These are phyloP conservation scores for Claviceps pusilla DNA, from an alignment of 2,329 filamentous ascomycete genomes.

Conservation along the genomic window DNA sequence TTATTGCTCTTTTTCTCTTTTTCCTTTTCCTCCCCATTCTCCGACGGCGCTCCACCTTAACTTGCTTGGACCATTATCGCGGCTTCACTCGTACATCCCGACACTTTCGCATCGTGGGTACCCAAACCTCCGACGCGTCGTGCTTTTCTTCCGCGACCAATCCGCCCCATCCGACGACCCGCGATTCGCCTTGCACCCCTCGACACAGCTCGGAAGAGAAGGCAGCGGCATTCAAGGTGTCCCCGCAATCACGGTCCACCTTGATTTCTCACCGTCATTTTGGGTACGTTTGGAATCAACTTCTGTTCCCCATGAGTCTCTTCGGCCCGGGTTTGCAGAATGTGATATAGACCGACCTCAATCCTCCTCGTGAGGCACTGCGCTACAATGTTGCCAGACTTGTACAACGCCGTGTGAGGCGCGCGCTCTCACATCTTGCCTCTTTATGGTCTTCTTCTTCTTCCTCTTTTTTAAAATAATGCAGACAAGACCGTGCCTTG, in stretches of 20 bases:
- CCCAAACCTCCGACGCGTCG: constrained; percentile 3
- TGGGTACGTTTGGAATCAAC: constrained; percentile 1
- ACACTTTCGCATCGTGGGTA: background rate
- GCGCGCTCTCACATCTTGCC: background rate
- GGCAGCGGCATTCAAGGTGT: background rate
- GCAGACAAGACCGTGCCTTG: background rate
- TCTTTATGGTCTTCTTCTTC: background rate
- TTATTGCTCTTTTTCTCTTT: background rate
- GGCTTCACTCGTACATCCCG: background rate
- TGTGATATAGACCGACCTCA: background rate
- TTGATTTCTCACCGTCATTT: constrained; percentile 1
- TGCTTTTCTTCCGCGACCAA: background rate
- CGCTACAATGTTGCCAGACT: background rate
- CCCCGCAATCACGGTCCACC: constrained; percentile 4
- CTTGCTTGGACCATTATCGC: background rate
- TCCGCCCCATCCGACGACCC: background rate
- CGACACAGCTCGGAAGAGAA: background rate
- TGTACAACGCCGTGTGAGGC: background rate
- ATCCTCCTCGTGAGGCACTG: background rate
- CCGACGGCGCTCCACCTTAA: background rate
- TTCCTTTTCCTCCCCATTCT: too few relatives aligned
- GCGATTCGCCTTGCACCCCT: background rate
- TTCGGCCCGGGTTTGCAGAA: background rate
- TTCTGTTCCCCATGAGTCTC: background rate
- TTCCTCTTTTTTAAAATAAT: background rate